Conservation (phyloP, 2,329 filamentous ascomycete species). For the Epichloe coenophiala region DNA sequence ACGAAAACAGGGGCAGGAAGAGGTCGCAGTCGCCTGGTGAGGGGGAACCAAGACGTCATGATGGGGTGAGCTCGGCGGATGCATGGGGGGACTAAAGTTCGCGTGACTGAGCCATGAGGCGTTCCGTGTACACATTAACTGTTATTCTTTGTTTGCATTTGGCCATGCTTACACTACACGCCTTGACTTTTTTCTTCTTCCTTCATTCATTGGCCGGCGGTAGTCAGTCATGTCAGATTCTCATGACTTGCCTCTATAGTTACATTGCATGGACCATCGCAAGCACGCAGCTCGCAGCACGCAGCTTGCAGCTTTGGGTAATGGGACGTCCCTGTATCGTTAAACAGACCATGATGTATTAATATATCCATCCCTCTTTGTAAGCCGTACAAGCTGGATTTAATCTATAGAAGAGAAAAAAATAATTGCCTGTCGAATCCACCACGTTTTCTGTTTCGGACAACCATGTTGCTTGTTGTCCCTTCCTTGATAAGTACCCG, state of each 20-base stretch:
- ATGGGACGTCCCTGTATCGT: no score
- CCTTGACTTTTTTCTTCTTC: neutral
- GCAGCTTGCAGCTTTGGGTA: neutral
- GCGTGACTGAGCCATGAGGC: neutral
- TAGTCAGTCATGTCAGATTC: neutral
- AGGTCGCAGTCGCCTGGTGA: neutral
- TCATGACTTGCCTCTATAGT: neutral
- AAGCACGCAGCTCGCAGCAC: no score
- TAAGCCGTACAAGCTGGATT: neutral
- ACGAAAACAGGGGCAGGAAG: neutral
- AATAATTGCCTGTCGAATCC: no score
- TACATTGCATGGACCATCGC: neutral
- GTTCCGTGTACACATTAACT: no score
- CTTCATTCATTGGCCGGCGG: neutral
- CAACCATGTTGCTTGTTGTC: no score
- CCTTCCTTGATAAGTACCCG: no score
- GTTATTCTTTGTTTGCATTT: no score
- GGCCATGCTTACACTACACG: no score
- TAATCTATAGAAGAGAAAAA: no score
- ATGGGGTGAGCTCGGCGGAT: neutral
- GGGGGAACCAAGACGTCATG: neutral
- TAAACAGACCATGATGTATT: neutral
- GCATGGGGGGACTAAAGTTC: neutral
- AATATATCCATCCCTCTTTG: neutral
- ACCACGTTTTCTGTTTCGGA: no score